phyloP scores from a whole-genome alignment of 768 basidiomycete species.

The Hericium coralloides region DNA sequence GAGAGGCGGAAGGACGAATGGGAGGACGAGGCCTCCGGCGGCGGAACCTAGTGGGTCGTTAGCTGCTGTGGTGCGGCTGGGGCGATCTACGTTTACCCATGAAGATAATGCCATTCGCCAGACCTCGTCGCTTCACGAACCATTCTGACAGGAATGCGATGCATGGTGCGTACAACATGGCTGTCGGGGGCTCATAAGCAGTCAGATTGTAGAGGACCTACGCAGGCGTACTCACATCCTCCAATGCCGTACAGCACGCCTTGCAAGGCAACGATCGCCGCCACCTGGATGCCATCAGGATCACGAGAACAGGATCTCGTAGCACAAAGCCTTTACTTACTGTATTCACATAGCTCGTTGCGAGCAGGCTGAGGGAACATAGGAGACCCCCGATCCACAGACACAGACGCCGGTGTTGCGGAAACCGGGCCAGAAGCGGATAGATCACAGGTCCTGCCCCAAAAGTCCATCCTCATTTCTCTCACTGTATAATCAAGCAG shows the following conservation, averaged over 20 bases:
- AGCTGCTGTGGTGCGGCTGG: background rate
- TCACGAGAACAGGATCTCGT: too few relatives aligned
- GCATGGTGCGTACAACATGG: constrained; percentile 18
- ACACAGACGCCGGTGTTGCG: constrained; percentile 14
- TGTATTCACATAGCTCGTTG: constrained; percentile 19
- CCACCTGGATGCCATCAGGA: background rate
- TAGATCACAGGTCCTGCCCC: constrained; percentile 18
- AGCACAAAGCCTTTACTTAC: constrained; percentile 4
- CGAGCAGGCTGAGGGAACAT: constrained; percentile 20
- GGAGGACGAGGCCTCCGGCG: constrained; percentile 21
- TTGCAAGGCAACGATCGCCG: constrained; percentile 15
- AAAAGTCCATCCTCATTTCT: background rate
- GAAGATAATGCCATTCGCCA: constrained; percentile 25
- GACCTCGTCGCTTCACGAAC: constrained; percentile 23
- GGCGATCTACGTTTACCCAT: constrained; percentile 14
- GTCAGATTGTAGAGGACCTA: background rate
- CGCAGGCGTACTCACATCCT: constrained; percentile 12
- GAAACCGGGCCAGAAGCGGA: constrained; percentile 18
- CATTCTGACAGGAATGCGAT: constrained; percentile 24
- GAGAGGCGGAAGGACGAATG: constrained; percentile 19
- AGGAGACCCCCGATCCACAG: constrained; percentile 19
- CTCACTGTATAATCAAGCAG: too few relatives aligned
- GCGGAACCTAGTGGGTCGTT: constrained; percentile 13
- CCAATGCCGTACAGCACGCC: constrained; percentile 22
- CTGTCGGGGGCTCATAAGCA: constrained; percentile 2